A percentile compares a stretch with the other conserved stretches of the same genome.
These are phyloP conservation scores for Nakaseomyces nivariensis DNA, from an alignment of 1,139 yeast species.

Conservation along the genomic window DNA sequence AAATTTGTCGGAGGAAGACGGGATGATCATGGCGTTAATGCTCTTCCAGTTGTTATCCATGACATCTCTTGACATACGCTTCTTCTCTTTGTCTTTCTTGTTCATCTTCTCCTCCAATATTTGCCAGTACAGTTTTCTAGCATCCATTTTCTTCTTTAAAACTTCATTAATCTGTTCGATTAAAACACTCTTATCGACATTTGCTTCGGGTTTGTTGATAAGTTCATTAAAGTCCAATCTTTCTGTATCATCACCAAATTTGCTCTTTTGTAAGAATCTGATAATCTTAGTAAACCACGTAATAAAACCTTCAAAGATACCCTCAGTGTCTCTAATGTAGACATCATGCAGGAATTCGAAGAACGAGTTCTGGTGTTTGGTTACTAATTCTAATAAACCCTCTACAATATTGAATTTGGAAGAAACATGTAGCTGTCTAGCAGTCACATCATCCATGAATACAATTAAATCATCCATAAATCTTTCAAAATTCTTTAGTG, in stretches of 20 bases:
- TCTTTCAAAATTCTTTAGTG: slow-evolving; percentile 60
- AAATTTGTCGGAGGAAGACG: slow-evolving; percentile 40
- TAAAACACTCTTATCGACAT: slow-evolving; percentile 32
- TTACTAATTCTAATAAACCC: slow-evolving; percentile 51
- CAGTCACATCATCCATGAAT: slow-evolving; percentile 39
- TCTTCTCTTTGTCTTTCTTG: slow-evolving; percentile 11
- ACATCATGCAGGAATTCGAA: slow-evolving; percentile 70
- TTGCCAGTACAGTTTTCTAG: slow-evolving; percentile 32
- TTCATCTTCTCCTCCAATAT: slow-evolving; percentile 24
- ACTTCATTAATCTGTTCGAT: slow-evolving; percentile 37
- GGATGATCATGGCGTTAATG: slow-evolving; percentile 37
- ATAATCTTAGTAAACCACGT: slow-evolving; percentile 61
- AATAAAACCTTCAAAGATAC: slow-evolving; percentile 58
- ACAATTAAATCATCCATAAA: slow-evolving; percentile 64
- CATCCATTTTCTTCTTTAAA: slow-evolving; percentile 35
- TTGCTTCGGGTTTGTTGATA: slow-evolving; percentile 15
- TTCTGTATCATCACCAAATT: slow-evolving; percentile 30
- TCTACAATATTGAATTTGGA: slow-evolving; percentile 45
- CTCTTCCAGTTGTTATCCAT: slow-evolving; percentile 41
- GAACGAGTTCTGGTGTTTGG: slow-evolving; percentile 59
- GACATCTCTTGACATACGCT: slow-evolving; percentile 13
- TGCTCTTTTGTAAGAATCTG: slow-evolving; percentile 50
- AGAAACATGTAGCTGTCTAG: slow-evolving; percentile 33
- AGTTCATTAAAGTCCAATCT: slow-evolving; percentile 35
- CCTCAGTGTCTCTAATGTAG: slow-evolving; percentile 62